These are phyloP conservation scores for Cladosporium austrohemisphaericum DNA, from an alignment of 2,329 filamentous ascomycete species.

Conservation along the genomic window DNA sequence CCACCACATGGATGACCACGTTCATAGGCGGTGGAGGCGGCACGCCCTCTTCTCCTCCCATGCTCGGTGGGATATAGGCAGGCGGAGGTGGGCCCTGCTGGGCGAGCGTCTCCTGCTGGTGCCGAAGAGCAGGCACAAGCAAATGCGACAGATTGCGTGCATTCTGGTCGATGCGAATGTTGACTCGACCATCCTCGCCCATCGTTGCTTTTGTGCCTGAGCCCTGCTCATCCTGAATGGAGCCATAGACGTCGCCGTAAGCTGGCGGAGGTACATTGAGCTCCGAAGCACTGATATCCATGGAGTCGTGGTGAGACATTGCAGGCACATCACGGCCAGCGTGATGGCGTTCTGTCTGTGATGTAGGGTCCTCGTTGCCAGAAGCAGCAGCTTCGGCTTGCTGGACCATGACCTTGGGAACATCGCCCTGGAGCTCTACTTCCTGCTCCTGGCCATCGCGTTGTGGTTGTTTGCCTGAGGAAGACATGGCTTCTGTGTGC, in stretches of 20 bases:
- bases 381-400: slow-evolving; percentile 28
- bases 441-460: neutral
- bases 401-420: slow-evolving; percentile 26
- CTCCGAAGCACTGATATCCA: slow-evolving; percentile 15
- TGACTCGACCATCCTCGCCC: slow-evolving; percentile 67
- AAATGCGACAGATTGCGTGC: slow-evolving; percentile 63
- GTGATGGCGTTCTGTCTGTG: slow-evolving; percentile 9
- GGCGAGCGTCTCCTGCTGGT: slow-evolving; percentile 49
- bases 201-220: slow-evolving; percentile 39
- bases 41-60: slow-evolving; percentile 62
- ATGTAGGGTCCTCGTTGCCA: slow-evolving; percentile 19
- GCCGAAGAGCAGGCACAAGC: slow-evolving; percentile 60
- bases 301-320: slow-evolving; percentile 3
- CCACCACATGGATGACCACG: slow-evolving; percentile 48
- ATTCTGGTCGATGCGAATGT: slow-evolving; percentile 75
- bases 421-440: slow-evolving; percentile 11
- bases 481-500: neutral
- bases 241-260: slow-evolving; percentile 38
- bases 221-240: slow-evolving; percentile 37
- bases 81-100: slow-evolving; percentile 54
- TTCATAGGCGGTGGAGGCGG: slow-evolving; percentile 48
- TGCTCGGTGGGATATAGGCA: slow-evolving; percentile 68
- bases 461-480: slow-evolving; percentile 8
- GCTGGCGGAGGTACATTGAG: slow-evolving; percentile 35
- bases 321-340: slow-evolving; percentile 17